A percentile compares a stretch with the other conserved stretches of the same genome.
Conservation (phyloP, 148 eudicot genomes). For the Oxyria digyna region DNA sequence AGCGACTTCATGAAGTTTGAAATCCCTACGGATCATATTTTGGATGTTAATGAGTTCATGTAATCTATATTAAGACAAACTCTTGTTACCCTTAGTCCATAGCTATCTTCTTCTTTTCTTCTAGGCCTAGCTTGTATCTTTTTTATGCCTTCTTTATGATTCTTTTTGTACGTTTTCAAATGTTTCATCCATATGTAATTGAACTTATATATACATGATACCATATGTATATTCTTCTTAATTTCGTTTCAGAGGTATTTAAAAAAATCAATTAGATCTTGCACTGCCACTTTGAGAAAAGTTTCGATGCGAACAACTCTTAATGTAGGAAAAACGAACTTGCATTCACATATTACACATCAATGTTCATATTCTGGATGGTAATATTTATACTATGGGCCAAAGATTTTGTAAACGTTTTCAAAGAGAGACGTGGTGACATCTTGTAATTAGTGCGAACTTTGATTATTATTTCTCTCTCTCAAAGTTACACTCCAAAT, state of each 20-base stretch:
- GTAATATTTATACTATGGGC: no score
- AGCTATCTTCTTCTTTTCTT: background rate
- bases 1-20: slow-evolving; percentile 58
- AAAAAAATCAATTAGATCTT: background rate
- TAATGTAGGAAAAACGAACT: no score
- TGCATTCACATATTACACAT: no score
- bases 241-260: no score
- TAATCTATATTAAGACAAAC: background rate
- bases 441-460: no score
- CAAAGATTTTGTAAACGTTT: no score
- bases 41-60: slow-evolving; percentile 3
- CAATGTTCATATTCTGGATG: no score
- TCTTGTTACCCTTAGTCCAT: background rate
- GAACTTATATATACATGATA: background rate
- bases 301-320: no score
- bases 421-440: no score
- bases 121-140: slow-evolving; percentile 1
- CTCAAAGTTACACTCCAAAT: no score
- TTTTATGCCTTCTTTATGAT: background rate
- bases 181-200: background rate
- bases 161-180: background rate
- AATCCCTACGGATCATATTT: slow-evolving; percentile 5
- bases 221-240: background rate
- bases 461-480: no score
- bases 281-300: no score